Evolutionary conservation across 306 rosid species (phyloP).

Genomic region (Rosa rugosa): DNA sequence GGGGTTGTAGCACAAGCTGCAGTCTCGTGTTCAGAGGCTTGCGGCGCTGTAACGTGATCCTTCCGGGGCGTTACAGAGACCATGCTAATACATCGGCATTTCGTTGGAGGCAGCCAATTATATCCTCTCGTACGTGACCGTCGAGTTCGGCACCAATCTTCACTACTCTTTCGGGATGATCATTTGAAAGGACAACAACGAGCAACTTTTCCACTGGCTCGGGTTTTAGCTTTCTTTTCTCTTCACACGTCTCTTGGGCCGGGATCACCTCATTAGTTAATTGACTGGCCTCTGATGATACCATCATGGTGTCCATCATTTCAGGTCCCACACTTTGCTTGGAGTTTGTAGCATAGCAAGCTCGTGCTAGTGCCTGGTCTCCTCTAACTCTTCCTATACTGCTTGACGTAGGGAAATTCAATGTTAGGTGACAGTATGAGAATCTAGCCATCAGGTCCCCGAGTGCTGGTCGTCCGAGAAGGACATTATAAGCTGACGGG

Average conservation of each 20-base stretch:
- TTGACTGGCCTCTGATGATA: background rate
- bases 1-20: too few relatives aligned
- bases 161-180: background rate
- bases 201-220: background rate
- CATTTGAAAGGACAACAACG: rapidly evolving
- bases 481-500: background rate
- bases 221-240: background rate
- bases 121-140: background rate
- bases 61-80: background rate
- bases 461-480: background rate
- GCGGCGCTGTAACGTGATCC: too few relatives aligned
- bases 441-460: background rate
- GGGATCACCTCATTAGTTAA: background rate
- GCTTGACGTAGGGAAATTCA: background rate
- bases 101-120: background rate
- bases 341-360: background rate
- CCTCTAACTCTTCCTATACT: background rate
- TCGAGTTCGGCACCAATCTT: background rate
- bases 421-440: background rate
- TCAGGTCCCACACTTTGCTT: background rate
- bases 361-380: background rate
- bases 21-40: too few relatives aligned
- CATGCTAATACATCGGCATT: background rate
- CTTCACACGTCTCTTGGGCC: background rate
- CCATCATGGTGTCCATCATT: background rate